Conservation (phyloP, 1,284 basidiomycete genomes). For the Leccinum griseonigrum region DNA sequence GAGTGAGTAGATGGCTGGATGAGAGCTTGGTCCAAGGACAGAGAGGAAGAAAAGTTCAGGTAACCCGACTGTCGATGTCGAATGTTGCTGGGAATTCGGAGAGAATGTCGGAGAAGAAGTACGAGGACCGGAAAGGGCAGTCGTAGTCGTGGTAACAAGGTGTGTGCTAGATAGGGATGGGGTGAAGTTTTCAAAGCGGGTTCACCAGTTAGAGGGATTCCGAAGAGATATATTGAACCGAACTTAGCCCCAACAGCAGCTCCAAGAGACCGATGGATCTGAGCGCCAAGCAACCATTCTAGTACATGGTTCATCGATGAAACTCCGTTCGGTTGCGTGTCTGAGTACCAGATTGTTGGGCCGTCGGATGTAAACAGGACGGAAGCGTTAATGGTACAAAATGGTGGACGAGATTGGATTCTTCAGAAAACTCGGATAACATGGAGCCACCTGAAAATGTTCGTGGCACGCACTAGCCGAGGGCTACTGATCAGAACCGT, state of each 20-base stretch:
- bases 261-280: constrained; percentile 9
- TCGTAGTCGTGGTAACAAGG: constrained; percentile 10
- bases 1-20: constrained; percentile 35
- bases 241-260: constrained; percentile 35
- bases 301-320: constrained; percentile 22
- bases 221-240: constrained; percentile 39
- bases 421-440: neutral
- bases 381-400: constrained; percentile 30
- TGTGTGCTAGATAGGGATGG: constrained; percentile 16
- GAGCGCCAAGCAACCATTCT: constrained; percentile 24
- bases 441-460: neutral
- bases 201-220: constrained; percentile 22
- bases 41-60: constrained; percentile 34
- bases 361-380: constrained; percentile 14
- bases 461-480: constrained; percentile 6
- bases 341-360: constrained; percentile 6
- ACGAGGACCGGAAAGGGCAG: constrained; percentile 20
- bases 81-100: constrained; percentile 24
- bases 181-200: constrained; percentile 5
- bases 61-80: constrained; percentile 27
- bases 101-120: constrained; percentile 36
- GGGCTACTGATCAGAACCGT: neutral
- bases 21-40: constrained; percentile 30
- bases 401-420: constrained; percentile 10
- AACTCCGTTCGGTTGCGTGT: constrained; percentile 23